Conservation (phyloP, 257 asterid genomes). For the Solanum sejunctum region DNA sequence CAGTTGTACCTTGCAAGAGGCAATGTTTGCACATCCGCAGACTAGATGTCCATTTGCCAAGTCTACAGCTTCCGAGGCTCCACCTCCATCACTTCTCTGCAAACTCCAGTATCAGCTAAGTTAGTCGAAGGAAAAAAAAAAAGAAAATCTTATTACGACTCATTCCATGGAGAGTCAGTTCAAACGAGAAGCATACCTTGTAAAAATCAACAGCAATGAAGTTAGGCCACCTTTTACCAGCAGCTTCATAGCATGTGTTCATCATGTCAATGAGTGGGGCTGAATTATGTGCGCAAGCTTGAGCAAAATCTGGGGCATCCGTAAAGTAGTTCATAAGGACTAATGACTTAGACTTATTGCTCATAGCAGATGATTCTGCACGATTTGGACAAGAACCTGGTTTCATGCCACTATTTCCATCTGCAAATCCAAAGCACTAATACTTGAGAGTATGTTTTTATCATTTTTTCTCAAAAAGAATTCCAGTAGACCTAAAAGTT, state of each 20-base stretch:
- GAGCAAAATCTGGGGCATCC: constrained; percentile 48
- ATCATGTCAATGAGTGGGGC: constrained; percentile 63
- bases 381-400: constrained; percentile 78
- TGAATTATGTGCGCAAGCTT: constrained; percentile 81
- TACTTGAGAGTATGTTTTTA: neutral
- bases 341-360: constrained; percentile 57
- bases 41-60: constrained; percentile 64
- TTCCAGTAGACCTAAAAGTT: neutral
- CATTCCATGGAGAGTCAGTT: neutral
- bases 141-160: neutral
- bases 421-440: constrained; percentile 27
- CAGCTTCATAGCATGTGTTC: constrained; percentile 64
- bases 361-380: constrained; percentile 69
- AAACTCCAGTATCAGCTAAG: neutral
- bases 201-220: constrained; percentile 84
- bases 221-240: constrained; percentile 86
- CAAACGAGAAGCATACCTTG: constrained; percentile 31
- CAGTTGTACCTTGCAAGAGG: constrained; percentile 55
- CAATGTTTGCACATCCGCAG: constrained; percentile 72
- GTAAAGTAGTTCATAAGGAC: constrained; percentile 81
- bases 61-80: constrained; percentile 78
- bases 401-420: constrained; percentile 77
- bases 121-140: neutral
- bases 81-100: constrained; percentile 98
- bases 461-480: neutral